Base-by-base conservation (phyloP, 1,284 basidiomycete species). In the Chondrostereum purpureum region DNA sequence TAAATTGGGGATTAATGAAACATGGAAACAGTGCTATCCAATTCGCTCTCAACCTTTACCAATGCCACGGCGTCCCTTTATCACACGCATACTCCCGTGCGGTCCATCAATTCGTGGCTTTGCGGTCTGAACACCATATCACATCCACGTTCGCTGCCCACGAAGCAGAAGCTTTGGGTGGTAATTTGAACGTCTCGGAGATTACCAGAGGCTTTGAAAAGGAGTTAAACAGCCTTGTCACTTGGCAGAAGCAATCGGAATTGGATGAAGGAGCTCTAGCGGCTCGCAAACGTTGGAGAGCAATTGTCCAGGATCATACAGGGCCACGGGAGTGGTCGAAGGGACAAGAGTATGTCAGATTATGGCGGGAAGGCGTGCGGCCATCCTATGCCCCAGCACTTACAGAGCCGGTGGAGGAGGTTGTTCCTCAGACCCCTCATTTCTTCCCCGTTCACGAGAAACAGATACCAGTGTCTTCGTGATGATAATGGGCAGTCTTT, bases 61-160 rank as follows among this genome's bases (percentile, higher is more conserved):
- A 81, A 49, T 53, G 78, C 45, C 83, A 89, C 55, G 55, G 65
- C 1, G 50, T 83, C 19, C 75, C 90, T 1, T 70, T 97, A 34
- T 81, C 88, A 0, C 68, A 84, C 33, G 94, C 95, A 3, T 99
- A 99, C 63, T 70, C 74, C 3, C 67, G 71, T 14, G 84, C 90
- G 17, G 77, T 92, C n/a, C 73, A 78, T 11, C 90, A 96, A 63
- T 98, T 92, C 68, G 83, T 88, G 42, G 72, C 88, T 16, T 74
- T 98, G 27, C 83, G 92, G 44, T 84, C 90, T 18, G 83, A 92
- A 61, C 85, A 89, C 55, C 82, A 93, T 57, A 77, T 91, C 46
- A 78, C 90, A 2, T 80, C 78, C 20, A 70, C 76, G 3, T 80
- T 89, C 43, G 92, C 94, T 11, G 74, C 77, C 14, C 69, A 83